A percentile compares a stretch with the other conserved stretches of the same genome.
phyloP scores from a whole-genome alignment of 768 basidiomycete species.

The Tulasnella sp. region DNA sequence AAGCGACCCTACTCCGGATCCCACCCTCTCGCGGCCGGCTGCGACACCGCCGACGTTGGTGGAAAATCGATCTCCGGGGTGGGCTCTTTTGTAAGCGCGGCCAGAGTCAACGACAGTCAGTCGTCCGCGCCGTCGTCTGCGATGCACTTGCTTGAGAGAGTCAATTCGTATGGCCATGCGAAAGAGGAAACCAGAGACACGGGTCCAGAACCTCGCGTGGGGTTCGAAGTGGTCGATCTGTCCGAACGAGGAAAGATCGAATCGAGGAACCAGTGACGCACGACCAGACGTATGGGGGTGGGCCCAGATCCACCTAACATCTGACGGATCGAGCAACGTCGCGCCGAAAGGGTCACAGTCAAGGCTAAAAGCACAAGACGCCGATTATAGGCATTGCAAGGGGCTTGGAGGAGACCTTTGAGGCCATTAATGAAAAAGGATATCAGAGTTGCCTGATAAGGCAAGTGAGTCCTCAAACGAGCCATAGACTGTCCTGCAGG shows the following conservation, averaged over 20 bases:
- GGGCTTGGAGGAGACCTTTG: no score
- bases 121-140: not conserved
- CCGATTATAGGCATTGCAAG: not conserved
- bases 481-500: constrained; percentile 6
- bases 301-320: not conserved
- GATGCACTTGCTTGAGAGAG: not conserved
- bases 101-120: no score
- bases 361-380: not conserved
- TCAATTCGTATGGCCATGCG: no score
- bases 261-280: not conserved
- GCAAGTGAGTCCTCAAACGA: not conserved
- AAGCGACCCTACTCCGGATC: not conserved
- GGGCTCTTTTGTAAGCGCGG: not conserved
- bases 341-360: not conserved
- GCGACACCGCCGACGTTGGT: constrained; percentile 1
- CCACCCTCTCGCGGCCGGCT: not conserved
- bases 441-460: not conserved
- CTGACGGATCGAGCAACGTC: not conserved
- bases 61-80: not conserved
- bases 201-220: not conserved
- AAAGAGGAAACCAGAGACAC: not conserved
- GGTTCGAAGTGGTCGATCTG: not conserved
- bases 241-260: constrained; percentile 3
- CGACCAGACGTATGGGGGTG: not conserved
- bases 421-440: not conserved